Evolutionary conservation across 768 basidiomycete genomes (phyloP), one percentile per base, ranked within the genome.

Genomic region (Gelatoporia subvermispora): DNA sequence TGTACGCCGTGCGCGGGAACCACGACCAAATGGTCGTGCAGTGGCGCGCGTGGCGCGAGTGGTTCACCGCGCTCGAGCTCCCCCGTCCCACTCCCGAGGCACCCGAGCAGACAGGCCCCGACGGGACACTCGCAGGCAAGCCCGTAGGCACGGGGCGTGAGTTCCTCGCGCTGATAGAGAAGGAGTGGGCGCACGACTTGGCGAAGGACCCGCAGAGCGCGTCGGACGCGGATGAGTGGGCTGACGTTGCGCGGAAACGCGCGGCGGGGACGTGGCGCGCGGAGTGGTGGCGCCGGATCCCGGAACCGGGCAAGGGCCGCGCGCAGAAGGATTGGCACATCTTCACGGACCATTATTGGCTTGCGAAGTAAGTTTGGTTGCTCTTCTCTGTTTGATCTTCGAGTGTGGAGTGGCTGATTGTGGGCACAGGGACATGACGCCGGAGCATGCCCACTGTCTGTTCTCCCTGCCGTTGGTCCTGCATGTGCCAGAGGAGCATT

Each of bases 11-110:
- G 3, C 81, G 94, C 24, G 94, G 95, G 0, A 98, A 98, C 63
- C 91, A 97, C 61, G 94, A 98, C 68, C 92, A 97, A 66, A 77
- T 77, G 53, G 80, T 93, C 38, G 76, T 97, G 39, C 88, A 95
- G 68, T 96, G 94, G 94, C 75, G 83, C 21, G 70, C 75, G 1
- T 98, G 92, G 91, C 76, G 88, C 43, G 72, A 85, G 16, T 95
- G 91, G 90, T 81, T 94, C 48, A 60, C 60, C 46, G 43, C 43
- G 17, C 52, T 61, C 13, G 47, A 56, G 47, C 46, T 58, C 22
- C 46, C 53, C 37, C 55, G 55, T 43, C 46, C 55, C 25, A 44
- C 50, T 28, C 25, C 53, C 15, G 37, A 45, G 17, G 7, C 20
- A 35, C 42, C 48, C 44, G 23, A 37, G 42, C 5, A 44, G 41